Conservation (phyloP, 1,284 basidiomycete species). For the Microbotryum intermedium region DNA sequence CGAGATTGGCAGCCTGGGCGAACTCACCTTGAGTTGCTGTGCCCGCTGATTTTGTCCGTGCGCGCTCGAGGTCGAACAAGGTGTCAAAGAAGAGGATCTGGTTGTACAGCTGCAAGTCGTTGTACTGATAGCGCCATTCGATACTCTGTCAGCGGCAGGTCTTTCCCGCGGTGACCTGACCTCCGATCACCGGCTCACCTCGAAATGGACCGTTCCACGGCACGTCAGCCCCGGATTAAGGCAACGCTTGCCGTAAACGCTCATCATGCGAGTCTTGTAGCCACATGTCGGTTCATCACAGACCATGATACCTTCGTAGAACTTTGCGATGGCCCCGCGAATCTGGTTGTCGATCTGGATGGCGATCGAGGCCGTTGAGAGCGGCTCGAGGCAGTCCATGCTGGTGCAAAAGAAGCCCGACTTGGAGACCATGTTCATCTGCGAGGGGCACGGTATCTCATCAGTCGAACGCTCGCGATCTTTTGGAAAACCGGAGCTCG, state of each 20-base stretch:
- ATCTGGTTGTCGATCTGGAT: constrained; percentile 82
- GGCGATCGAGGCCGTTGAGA: constrained; percentile 57
- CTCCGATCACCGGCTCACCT: constrained; percentile 49
- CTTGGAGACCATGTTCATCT: constrained; percentile 39
- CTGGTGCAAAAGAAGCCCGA: constrained; percentile 48
- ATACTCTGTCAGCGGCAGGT: not conserved
- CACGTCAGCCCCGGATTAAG: constrained; percentile 53
- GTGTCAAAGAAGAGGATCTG: constrained; percentile 73
- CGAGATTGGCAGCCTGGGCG: not conserved
- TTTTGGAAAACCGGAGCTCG: constrained; percentile 39
- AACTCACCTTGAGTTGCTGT: constrained; percentile 48
- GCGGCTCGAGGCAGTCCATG: constrained; percentile 49
- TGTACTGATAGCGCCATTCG: constrained; percentile 54
- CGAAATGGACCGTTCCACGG: constrained; percentile 58
- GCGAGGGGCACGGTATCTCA: not conserved
- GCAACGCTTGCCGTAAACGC: constrained; percentile 79
- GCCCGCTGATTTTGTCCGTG: constrained; percentile 47
- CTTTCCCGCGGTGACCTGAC: too few relatives aligned
- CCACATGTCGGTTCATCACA: constrained; percentile 83
- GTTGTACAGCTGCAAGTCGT: constrained; percentile 71
- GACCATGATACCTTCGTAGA: constrained; percentile 81
- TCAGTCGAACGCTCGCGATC: not conserved
- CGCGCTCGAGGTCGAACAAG: constrained; percentile 66
- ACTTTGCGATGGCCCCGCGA: constrained; percentile 62
- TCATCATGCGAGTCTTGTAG: constrained; percentile 76